Evolutionary conservation across 2,329 filamentous ascomycete genomes (phyloP).

Genomic region (Colletotrichum cuscutae): DNA sequence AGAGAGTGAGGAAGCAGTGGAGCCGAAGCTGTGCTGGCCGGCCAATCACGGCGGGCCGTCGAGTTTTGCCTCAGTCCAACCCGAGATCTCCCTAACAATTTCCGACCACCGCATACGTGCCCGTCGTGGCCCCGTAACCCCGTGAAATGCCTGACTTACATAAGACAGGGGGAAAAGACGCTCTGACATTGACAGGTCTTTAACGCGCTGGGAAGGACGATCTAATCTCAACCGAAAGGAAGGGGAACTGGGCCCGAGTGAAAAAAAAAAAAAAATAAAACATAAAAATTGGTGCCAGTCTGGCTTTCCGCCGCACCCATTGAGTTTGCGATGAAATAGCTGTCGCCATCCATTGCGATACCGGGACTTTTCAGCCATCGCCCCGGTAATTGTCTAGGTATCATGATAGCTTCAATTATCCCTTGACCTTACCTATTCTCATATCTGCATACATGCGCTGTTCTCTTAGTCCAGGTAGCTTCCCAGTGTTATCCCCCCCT

Average conservation of each 20-base stretch:
- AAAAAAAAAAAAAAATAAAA: background rate
- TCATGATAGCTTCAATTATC: slow-evolving; percentile 12
- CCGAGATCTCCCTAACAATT: slow-evolving; percentile 38
- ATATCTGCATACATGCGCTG: slow-evolving; percentile 18
- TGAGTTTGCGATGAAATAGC: slow-evolving; percentile 8
- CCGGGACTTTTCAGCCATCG: background rate
- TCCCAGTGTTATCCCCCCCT: slow-evolving; percentile 23
- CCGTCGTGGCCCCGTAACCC: slow-evolving; percentile 21
- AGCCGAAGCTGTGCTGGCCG: slow-evolving; percentile 35
- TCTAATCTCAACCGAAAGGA: slow-evolving; percentile 20
- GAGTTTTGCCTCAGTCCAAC: slow-evolving; percentile 37
- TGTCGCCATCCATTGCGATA: background rate
- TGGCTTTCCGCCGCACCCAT: slow-evolving; percentile 20
- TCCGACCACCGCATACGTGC: slow-evolving; percentile 25
- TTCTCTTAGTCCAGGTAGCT: slow-evolving; percentile 8
- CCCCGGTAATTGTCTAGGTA: background rate
- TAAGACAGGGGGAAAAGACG: background rate
- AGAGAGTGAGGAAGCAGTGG: slow-evolving; percentile 46
- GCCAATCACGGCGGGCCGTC: slow-evolving; percentile 27
- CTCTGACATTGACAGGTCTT: background rate
- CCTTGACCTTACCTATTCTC: background rate
- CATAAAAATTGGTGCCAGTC: slow-evolving; percentile 17
- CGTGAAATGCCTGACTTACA: slow-evolving; percentile 15
- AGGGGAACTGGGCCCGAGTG: too few species aligned
- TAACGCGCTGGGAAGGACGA: slow-evolving; percentile 3